phyloP scores from a whole-genome alignment of 2,329 filamentous ascomycete genomes.

The Sordariomycetes sp. region DNA sequence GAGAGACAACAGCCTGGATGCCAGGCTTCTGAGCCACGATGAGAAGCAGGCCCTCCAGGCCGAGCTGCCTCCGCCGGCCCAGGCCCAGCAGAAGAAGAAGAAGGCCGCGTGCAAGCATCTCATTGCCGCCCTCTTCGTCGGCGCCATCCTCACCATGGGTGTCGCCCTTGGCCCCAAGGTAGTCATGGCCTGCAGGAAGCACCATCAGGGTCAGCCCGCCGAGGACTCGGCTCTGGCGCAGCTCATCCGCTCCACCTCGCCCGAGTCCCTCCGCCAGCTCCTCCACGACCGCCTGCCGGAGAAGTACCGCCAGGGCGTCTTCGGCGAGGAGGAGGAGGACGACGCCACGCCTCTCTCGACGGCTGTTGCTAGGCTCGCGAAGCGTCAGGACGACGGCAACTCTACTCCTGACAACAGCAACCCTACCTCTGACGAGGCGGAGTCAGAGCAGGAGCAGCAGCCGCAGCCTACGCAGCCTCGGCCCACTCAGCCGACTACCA shows the following conservation, averaged over 20 bases:
- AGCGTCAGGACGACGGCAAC: conserved; percentile 35
- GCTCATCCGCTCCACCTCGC: conserved; percentile 40
- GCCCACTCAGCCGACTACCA: too few species aligned
- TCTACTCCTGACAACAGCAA: conserved; percentile 15
- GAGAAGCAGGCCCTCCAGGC: conserved; percentile 9
- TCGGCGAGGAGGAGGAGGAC: conserved; percentile 48
- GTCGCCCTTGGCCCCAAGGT: neutral
- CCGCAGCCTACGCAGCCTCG: too few species aligned
- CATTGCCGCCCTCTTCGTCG: conserved; percentile 1
- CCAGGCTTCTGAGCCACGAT: conserved; percentile 11
- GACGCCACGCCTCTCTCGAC: conserved; percentile 49
- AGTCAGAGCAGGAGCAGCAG: neutral
- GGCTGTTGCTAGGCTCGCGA: conserved; percentile 50
- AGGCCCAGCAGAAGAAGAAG: neutral
- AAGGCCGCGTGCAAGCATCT: neutral
- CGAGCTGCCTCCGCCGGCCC: neutral
- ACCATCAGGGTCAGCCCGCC: neutral
- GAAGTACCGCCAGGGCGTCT: conserved; percentile 56
- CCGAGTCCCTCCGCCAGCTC: conserved; percentile 49
- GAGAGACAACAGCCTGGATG: conserved; percentile 10
- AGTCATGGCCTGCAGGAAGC: neutral
- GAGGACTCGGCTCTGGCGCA: conserved; percentile 5
- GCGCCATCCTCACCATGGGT: neutral
- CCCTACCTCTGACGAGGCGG: conserved; percentile 10
- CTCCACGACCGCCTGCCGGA: conserved; percentile 49